Evolutionary conservation across 345 rosid species (phyloP), one percentile per base, ranked within the genome.

Genomic region (Arabis alpina): DNA sequence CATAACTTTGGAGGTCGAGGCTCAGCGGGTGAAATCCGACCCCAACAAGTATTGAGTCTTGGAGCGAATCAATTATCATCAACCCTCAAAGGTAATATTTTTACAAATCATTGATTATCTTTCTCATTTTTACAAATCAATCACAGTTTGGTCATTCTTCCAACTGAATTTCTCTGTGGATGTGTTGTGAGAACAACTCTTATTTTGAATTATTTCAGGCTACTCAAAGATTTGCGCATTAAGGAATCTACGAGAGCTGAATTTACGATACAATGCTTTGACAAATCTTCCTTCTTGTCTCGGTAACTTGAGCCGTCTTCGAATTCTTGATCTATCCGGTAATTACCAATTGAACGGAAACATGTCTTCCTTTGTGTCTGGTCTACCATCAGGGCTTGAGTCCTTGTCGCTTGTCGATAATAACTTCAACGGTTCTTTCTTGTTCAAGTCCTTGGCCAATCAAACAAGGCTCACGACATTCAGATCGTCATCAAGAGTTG

Each of bases 281-380:
- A 42, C 25, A 16, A 24, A 13, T 24, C 40, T 74, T 1, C 78
- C 78, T 59, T 6, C 27, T 3, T 74, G 78, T 34, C 8, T 74
- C 0, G 14, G 37, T 10, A 67, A 44, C 62, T 60, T 74, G 54
- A 59, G 51, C 0, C 23, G 2, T 55, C 78, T 74, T 53, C 62
- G 68, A 43, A 62, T 61, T 24, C 48, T 74, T 41, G 78, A 74
- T 74, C 72, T 74, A 25, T 67, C 78, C 2, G n/a, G 24, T 24
- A 74, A n/a, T n/a, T n/a, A 74, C 62, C 51, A 54, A 7, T 42
- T 74, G 30, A 59, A 36, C 1, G 78, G 78, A 48, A 59, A 58
- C 63, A 37, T 66, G 5, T 57, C 73, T 47, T 67, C 78, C 37
- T 67, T 62, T 14, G 58, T 60, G 14, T 42, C 42, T 11, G 59